Base-by-base conservation (phyloP, 2,329 filamentous ascomycete species). In the Diaporthe capsici region DNA sequence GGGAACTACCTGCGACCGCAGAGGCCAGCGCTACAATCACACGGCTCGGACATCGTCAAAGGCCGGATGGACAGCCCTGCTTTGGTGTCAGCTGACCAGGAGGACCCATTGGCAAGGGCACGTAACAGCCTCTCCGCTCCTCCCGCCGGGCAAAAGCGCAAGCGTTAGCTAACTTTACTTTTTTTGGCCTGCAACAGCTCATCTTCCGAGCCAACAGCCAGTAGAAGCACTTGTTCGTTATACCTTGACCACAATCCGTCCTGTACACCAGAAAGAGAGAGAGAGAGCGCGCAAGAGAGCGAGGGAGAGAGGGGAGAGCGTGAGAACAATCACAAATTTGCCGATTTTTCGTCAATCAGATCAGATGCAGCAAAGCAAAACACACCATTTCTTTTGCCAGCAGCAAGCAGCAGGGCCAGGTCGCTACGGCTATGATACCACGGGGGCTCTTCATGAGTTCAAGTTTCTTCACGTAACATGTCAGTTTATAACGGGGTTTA, bases 21-120 rank as follows among this genome's bases (percentile, higher is more conserved):
- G 28, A 86, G 92, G 75, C 92, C 92, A 53, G 82, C 84, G n/a
- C 81, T 94, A 79, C 84, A 92, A 74, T 86, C 84, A 65, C 88
- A 88, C 25, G 90, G 88, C 77, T 77, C 76, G 51, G 76, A 77
- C 49, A 67, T 77, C 58, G 73, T 77, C 44, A 77, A 75, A 73
- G 71, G 73, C 65, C 71, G 71, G 53, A 83, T 89, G 73, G 91
- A 92, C 72, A 94, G 92, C 82, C 92, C 93, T 37, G 87, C 89
- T 42, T 85, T 93, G 71, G 85, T 92, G 71, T 90, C 89, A 75
- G 88, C 88, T 75, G 89, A 91, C 79, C 86, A 90, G 81, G 89
- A 89, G 61, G 92, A 94, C 86, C 84, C 87, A 61, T 81, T 90
- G 78, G 83, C 85, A 82, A 89, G 86, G 86, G 86, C 88, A 86